Evolutionary conservation across 495 filamentous ascomycete genomes (phyloP).

Genomic region (Patellaria atrata): DNA sequence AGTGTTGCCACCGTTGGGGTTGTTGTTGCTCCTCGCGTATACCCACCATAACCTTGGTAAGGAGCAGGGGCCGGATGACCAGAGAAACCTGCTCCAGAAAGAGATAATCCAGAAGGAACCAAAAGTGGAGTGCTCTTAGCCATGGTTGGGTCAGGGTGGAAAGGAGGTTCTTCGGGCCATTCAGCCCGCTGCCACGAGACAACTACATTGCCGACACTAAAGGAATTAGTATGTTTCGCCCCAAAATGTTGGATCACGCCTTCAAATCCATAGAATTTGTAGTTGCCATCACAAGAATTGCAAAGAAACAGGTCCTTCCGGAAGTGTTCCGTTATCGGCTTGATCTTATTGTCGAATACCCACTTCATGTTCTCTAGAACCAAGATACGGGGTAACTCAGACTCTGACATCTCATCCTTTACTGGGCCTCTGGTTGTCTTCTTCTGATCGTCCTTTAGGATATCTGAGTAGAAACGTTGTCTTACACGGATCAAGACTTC

Average conservation of each 20-base stretch:
- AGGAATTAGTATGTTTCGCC: constrained; percentile 56
- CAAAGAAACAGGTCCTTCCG: constrained; percentile 62
- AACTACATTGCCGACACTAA: constrained; percentile 52
- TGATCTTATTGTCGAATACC: constrained; percentile 63
- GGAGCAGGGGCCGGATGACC: constrained; percentile 8
- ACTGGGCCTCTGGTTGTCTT: too few relatives aligned
- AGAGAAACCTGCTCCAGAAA: constrained; percentile 2
- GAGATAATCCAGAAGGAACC: constrained; percentile 12
- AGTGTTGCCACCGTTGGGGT: constrained; percentile 18
- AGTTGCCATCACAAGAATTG: constrained; percentile 43
- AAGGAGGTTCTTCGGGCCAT: constrained; percentile 63
- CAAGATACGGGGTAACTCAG: constrained; percentile 36
- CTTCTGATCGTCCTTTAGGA: constrained; percentile 36
- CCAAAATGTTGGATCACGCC: constrained; percentile 67
- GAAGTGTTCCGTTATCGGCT: constrained; percentile 43
- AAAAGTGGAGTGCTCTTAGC: constrained; percentile 25
- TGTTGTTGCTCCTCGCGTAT: constrained; percentile 19
- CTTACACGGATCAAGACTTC: constrained; percentile 50
- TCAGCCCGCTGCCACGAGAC: constrained; percentile 59
- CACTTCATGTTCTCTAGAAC: constrained; percentile 78
- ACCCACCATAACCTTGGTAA: constrained; percentile 29
- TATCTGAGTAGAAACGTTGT: constrained; percentile 43
- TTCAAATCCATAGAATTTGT: constrained; percentile 57
- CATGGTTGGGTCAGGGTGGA: constrained; percentile 39
- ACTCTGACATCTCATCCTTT: constrained; percentile 3